Evolutionary conservation across 257 asterid species (phyloP), one percentile per base, ranked within the genome.

Genomic region (Lycium ferocissimum): DNA sequence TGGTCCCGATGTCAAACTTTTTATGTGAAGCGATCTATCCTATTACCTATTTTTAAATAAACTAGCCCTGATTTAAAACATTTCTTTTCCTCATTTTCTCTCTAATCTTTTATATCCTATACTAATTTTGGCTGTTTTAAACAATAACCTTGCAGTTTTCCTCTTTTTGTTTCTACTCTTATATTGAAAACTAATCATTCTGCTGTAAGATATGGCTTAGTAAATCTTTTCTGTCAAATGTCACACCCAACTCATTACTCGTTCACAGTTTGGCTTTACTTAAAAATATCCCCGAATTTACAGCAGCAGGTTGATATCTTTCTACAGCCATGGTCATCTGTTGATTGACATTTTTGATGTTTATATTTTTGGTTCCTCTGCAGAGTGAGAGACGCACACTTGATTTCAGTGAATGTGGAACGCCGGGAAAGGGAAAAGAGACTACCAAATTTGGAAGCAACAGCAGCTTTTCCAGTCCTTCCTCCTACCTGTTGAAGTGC

Each of bases 311-410:
- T 83, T 20, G 69, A 49, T 13, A 57, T 12, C 63, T 13, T 63
- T 45, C 72, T 26, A 35, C 18, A 18, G 40, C 20, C 17, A 57
- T 59, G 79, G 15, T 18, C 54, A 18, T 70, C 22, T 40, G 33
- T 40, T 43, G 35, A 58, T 18, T 82, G 33, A 62, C 69, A 37
- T 81, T 53, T 61, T 79, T 73, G 40, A 37, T 81, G 38, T 58
- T 40, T 20, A 37, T 11, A 53, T 82, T n/a, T n/a, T 72, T n/a
- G 58, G 58, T 72, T 72, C 65, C 66, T 78, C 82, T 69, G 86
- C 97, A 93, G 98, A 83, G 87, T n/a, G 98, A 95, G 92, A 89
- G 95, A 72, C 95, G 97, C 11, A 83, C 90, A 43, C 99, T 95
- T 62, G 99, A 95, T 87, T 95, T 95, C 84, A 93, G 95, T 69